phyloP scores from a whole-genome alignment of 805 yeast genomes.

The Kuraishia hungarica region DNA sequence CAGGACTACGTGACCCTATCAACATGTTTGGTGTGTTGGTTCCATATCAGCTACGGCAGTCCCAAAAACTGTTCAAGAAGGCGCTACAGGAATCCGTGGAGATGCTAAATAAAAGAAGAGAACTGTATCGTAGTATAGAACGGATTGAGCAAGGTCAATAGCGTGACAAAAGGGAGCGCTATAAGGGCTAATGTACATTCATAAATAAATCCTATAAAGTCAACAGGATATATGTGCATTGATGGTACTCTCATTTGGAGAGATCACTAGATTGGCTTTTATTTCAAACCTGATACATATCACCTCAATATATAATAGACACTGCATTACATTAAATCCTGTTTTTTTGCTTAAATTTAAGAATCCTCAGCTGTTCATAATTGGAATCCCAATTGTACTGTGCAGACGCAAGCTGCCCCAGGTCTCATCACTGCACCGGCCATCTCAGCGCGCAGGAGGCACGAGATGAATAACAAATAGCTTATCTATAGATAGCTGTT shows the following conservation, averaged over 20 bases:
- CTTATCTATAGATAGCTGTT: too few species aligned
- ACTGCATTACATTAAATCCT: too few species aligned
- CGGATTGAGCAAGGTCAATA: background rate
- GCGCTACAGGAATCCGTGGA: constrained; percentile 11
- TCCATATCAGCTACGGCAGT: constrained; percentile 23
- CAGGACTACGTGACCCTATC: constrained; percentile 15
- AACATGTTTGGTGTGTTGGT: constrained; percentile 29
- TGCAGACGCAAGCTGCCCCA: background rate
- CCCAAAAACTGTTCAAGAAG: constrained; percentile 18
- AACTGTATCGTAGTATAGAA: background rate
- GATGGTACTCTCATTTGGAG: too few species aligned
- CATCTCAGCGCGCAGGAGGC: background rate
- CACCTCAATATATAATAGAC: background rate
- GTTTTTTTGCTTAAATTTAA: too few species aligned
- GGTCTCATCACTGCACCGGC: background rate
- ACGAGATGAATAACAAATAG: background rate
- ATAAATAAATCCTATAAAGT: too few species aligned
- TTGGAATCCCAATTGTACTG: too few species aligned
- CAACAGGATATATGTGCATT: too few species aligned
- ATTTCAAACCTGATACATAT: background rate
- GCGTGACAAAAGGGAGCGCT: too few species aligned
- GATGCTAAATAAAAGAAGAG: background rate
- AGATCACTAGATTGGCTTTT: too few species aligned
- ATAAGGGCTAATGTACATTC: too few species aligned
- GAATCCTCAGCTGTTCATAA: too few species aligned